Evolutionary conservation across 352 stramenopile species (phyloP), one percentile per base, ranked within the genome.

Genomic region (Globisporangium viniferum): DNA sequence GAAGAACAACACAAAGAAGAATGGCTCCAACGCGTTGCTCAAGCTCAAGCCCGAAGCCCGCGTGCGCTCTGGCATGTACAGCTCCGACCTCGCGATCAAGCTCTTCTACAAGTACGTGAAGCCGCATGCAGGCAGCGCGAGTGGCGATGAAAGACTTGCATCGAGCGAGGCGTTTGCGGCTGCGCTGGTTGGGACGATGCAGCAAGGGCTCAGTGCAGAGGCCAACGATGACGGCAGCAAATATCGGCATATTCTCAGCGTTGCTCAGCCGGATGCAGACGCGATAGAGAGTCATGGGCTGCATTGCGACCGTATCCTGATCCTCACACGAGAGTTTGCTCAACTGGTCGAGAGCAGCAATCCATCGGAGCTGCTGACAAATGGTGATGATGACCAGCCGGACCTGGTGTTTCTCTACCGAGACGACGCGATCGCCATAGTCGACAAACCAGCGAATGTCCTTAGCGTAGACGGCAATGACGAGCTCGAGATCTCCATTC

Each of bases 361-460:
- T 10, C 20, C 7, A 48, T 14, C 41, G 68, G 54, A 59, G 20
- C 29, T 59, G 29, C 29, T 59, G 2, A 5, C 27, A 56, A 35
- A 51, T 2, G 44, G 9, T n/a, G 18, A n/a, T 24, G 18, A 36
- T 51, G 62, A 20, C 10, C 54, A 67, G 39, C 65, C 56, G 15
- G 69, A 55, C 41, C 72, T 66, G 1, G 5, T 31, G 0, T 72
- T 90, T n/a, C 27, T 91, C 14, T 86, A 82, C 71, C 71, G 62
- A 35, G 86, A 92, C 53, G 78, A 88, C 35, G 67, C 73, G 1
- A 60, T 93, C 49, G 59, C 82, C 12, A 82, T 92, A 5, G 74
- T 94, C 15, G 58, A 90, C 57, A 94, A 94, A 18, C 81, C 81
- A 0, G 62, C 76, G 1, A 80, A 84, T 39, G 55, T 91, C 46